phyloP scores from a whole-genome alignment of 129 eudicot species.

The Cynara cardunculus region DNA sequence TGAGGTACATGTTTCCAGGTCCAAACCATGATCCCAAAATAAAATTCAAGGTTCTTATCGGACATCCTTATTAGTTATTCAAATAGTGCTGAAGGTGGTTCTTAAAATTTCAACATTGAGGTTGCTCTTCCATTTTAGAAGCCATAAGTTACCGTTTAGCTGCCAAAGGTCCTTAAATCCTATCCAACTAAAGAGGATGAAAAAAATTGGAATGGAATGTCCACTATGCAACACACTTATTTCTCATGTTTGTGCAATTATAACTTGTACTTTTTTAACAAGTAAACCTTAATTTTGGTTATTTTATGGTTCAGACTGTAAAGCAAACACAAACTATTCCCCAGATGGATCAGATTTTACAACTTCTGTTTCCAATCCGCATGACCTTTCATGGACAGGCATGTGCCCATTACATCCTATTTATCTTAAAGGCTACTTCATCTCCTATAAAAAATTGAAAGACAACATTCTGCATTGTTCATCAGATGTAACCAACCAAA shows the following conservation, averaged over 20 bases:
- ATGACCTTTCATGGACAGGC: neutral
- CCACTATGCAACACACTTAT: no score
- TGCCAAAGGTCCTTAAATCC: no score
- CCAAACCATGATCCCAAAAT: neutral
- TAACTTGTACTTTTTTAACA: no score
- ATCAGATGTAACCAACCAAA: conserved; percentile 2
- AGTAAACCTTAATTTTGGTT: no score
- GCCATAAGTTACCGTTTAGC: no score
- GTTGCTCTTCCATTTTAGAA: neutral
- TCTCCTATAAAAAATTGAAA: conserved; percentile 36
- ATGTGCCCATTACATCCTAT: neutral
- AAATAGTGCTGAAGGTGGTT: neutral
- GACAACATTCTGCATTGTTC: conserved; percentile 20
- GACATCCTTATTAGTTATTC: neutral
- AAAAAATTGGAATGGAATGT: no score
- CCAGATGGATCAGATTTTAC: neutral
- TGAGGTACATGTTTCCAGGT: neutral
- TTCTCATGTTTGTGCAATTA: no score
- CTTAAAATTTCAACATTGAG: neutral
- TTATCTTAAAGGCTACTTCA: neutral
- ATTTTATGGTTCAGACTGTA: no score
- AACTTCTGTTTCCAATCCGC: neutral
- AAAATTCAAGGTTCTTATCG: neutral
- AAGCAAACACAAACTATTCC: no score
- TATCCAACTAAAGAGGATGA: no score